Evolutionary conservation across 495 filamentous ascomycete genomes (phyloP), one percentile per base, ranked within the genome.

Genomic region (Neurospora sp.): DNA sequence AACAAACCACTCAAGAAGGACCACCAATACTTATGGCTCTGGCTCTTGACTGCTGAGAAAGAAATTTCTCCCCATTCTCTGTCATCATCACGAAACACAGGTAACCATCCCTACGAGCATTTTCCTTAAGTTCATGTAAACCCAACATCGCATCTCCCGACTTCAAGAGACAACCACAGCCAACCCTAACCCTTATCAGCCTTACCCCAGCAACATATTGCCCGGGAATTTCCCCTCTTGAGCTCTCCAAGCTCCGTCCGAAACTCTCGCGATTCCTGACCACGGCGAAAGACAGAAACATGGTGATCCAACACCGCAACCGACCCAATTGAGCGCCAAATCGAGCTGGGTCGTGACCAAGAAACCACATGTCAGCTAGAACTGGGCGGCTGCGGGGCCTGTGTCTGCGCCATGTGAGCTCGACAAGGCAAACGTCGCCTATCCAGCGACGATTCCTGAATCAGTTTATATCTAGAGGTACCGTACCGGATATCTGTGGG

Each of bases 381-480:
- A 69, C 59, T 69, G 72, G 76, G 72, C 27, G 53, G 53, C 75
- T 75, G 18, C 74, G 72, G 40, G 70, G 74, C 75, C 75, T 76
- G 59, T 69, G 68, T 68, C 75, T 77, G 72, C 74, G 74, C 73
- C 42, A 72, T 74, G 74, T 71, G 70, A 70, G 40, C 74, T 61
- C 40, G 41, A 61, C 70, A 5, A 69, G 40, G n/a, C 61, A 31
- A 3, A 72, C 72, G 42, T 65, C 53, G 27, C 53, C 12, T 3
- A 65, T 37, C 53, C 79, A 79, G 72, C 78, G 78, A 41, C 79
- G 79, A 7, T 74, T 72, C 41, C 72, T 81, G 41, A 79, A 79
- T 70, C 79, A 81, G 69, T 81, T 77, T 70, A 76, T 79, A 14
- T 76, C 76, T 44, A 72, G 72, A 78, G 74, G 78, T 73, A 70